phyloP scores from a whole-genome alignment of 2,329 filamentous ascomycete species.

The Ambrosiella xylebori region DNA sequence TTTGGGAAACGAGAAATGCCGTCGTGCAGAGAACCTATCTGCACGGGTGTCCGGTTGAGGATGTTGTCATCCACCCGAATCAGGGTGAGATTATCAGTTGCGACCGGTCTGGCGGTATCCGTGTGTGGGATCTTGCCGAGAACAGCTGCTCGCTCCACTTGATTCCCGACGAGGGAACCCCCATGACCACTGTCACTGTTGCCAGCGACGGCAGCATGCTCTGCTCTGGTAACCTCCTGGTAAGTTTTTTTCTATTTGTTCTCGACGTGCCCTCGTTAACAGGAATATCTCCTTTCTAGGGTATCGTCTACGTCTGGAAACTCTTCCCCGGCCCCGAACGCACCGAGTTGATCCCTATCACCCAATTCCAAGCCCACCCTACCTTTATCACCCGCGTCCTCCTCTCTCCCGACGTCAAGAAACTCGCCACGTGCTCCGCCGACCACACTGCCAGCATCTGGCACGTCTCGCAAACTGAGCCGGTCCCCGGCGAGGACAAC shows the following conservation, averaged over 20 bases:
- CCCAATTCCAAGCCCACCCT: conserved; percentile 76
- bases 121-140: conserved; percentile 92
- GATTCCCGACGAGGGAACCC: conserved; percentile 88
- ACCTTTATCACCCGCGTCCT: conserved; percentile 87
- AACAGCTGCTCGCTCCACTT: conserved; percentile 94
- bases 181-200: conserved; percentile 86
- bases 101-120: conserved; percentile 78
- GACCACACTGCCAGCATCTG: conserved; percentile 94
- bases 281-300: conserved; percentile 31
- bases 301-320: conserved; percentile 94
- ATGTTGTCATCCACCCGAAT: conserved; percentile 98
- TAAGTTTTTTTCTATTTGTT: conserved; percentile 24
- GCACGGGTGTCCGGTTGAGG: conserved; percentile 78
- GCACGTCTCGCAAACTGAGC: conserved; percentile 62
- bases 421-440: conserved; percentile 82
- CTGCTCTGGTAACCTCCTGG: conserved; percentile 81
- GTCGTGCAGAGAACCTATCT: conserved; percentile 83
- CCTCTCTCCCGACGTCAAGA: conserved; percentile 82
- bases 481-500: conserved; percentile 22
- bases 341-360: conserved; percentile 71
- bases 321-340: conserved; percentile 69
- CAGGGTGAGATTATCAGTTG: conserved; percentile 97
- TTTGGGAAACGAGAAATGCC: conserved; percentile 82
- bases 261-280: background rate
- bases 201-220: conserved; percentile 85